Evolutionary conservation across 1,284 basidiomycete genomes (phyloP).

Genomic region (Malassezia pachydermatis): DNA sequence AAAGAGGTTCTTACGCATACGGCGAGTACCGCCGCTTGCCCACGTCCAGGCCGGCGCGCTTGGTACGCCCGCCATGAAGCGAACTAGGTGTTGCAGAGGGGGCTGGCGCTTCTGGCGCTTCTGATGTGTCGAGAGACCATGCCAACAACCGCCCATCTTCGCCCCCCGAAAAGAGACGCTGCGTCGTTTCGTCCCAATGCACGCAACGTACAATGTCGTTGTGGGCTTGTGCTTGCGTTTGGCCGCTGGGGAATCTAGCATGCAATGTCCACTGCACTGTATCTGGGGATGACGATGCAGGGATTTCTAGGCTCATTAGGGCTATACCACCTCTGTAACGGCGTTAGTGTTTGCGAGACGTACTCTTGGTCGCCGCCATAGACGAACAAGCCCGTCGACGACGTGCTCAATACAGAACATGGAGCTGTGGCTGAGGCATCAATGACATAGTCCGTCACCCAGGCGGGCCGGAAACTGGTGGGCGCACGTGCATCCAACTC

Average conservation of each 20-base stretch:
- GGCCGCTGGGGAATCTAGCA: slow-evolving; percentile 9
- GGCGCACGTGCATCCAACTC: slow-evolving; percentile 26
- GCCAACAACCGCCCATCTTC: slow-evolving; percentile 13
- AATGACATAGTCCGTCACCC: slow-evolving; percentile 42
- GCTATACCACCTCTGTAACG: slow-evolving; percentile 13
- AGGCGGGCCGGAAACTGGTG: slow-evolving; percentile 29
- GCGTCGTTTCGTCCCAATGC: slow-evolving; percentile 2
- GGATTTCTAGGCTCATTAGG: neutral
- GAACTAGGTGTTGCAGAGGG: neutral
- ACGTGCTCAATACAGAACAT: too few species aligned
- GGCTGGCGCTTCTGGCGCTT: neutral
- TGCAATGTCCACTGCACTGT: slow-evolving; percentile 5
- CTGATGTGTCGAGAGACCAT: slow-evolving; percentile 8
- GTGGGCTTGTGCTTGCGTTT: neutral
- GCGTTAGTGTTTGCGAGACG: neutral
- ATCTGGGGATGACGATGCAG: neutral
- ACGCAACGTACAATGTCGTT: slow-evolving; percentile 18
- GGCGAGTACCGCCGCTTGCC: slow-evolving; percentile 5
- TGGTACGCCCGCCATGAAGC: neutral
- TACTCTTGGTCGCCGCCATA: slow-evolving; percentile 15
- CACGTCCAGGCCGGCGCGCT: slow-evolving; percentile 1
- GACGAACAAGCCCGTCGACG: slow-evolving; percentile 2
- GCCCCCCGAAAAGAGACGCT: slow-evolving; percentile 7
- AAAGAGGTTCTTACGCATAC: neutral
- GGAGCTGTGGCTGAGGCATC: slow-evolving; percentile 18